These are phyloP conservation scores for Clavispora fructus DNA, from an alignment of 805 yeast species.

Conservation along the genomic window DNA sequence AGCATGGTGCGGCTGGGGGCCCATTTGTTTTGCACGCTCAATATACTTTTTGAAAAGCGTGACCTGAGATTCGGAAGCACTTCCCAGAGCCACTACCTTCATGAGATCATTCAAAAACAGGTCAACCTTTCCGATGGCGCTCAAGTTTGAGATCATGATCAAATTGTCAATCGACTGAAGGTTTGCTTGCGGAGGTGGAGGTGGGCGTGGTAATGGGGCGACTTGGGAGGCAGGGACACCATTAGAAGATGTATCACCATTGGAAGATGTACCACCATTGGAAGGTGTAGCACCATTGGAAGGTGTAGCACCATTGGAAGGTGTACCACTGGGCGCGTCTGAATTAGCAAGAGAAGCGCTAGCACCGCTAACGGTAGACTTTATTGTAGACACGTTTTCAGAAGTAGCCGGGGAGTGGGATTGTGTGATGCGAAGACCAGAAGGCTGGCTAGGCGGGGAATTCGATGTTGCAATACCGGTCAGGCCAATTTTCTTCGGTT, in stretches of 20 bases:
- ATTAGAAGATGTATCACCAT: background rate
- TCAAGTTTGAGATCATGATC: constrained; percentile 79
- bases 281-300: constrained; percentile 1
- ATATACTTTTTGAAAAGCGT: constrained; percentile 76
- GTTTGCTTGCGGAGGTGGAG: constrained; percentile 18
- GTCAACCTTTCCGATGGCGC: constrained; percentile 74
- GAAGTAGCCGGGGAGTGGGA: background rate
- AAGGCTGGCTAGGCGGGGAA: background rate
- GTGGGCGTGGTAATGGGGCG: constrained; percentile 20
- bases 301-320: background rate
- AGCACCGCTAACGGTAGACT: background rate
- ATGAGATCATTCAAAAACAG: constrained; percentile 62
- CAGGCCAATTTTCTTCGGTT: background rate
- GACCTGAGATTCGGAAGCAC: constrained; percentile 67
- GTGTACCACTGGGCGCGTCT: background rate
- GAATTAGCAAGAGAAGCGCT: background rate
- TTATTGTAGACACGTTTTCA: background rate
- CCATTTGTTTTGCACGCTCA: constrained; percentile 72
- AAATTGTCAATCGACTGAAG: constrained; percentile 62
- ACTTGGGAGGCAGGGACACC: constrained; percentile 12
- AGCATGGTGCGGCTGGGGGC: constrained; percentile 44
- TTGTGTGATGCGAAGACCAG: background rate
- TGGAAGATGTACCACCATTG: no score
- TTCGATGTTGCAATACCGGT: background rate
- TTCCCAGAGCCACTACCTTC: constrained; percentile 83